Evolutionary conservation across 192 early-diverging fungal species (phyloP).

Genomic region (Ambispora gerdemannii): DNA sequence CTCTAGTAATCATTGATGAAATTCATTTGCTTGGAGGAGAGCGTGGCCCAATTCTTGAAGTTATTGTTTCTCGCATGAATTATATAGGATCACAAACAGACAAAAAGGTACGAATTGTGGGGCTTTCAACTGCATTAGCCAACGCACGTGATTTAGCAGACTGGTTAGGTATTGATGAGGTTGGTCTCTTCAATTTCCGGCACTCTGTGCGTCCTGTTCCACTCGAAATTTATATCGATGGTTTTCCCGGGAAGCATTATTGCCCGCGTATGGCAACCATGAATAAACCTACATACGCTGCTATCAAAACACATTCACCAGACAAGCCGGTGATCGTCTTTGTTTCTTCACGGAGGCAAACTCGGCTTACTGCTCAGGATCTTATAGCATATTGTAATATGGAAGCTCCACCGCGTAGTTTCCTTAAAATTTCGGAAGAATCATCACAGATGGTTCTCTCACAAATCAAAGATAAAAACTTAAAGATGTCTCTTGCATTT

Average conservation of each 20-base stretch:
- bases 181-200: slow-evolving; percentile 94
- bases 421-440: slow-evolving; percentile 81
- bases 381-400: slow-evolving; percentile 89
- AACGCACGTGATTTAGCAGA: slow-evolving; percentile 94
- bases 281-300: slow-evolving; percentile 96
- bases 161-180: slow-evolving; percentile 87
- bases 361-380: slow-evolving; percentile 93
- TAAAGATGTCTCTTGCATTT: slow-evolving; percentile 81
- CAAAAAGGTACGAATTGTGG: slow-evolving; percentile 84
- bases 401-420: slow-evolving; percentile 89
- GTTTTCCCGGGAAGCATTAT: slow-evolving; percentile 94
- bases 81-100: slow-evolving; percentile 83
- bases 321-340: slow-evolving; percentile 94
- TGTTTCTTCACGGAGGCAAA: slow-evolving; percentile 96
- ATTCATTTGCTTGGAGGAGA: slow-evolving; percentile 97
- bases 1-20: slow-evolving; percentile 96
- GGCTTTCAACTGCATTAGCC: slow-evolving; percentile 93
- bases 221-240: slow-evolving; percentile 95
- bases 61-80: slow-evolving; percentile 98
- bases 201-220: slow-evolving; percentile 97
- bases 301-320: slow-evolving; percentile 93
- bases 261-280: slow-evolving; percentile 98
- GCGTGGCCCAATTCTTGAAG: slow-evolving; percentile 94
- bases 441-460: slow-evolving; percentile 70
- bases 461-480: slow-evolving; percentile 74